These are phyloP conservation scores for Naematelia encephala DNA, from an alignment of 768 basidiomycete genomes.

Conservation along the genomic window DNA sequence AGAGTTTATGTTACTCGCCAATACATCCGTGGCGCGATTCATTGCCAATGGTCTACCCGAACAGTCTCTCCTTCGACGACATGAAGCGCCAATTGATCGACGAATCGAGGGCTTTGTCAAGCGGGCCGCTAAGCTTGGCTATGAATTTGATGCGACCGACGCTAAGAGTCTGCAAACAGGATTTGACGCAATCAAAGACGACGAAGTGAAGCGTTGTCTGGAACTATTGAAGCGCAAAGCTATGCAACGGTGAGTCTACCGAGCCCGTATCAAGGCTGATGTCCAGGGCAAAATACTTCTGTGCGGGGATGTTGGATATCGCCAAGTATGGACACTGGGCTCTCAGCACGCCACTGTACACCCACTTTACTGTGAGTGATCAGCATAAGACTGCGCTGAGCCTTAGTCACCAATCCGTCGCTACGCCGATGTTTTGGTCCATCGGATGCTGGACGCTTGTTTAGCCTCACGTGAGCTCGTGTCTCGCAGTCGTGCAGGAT, in stretches of 20 bases:
- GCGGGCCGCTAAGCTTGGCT: constrained; percentile 78
- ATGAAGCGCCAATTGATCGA: constrained; percentile 87
- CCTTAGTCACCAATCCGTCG: constrained; percentile 61
- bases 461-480: constrained; percentile 52
- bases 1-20: constrained; percentile 96
- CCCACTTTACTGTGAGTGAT: constrained; percentile 49
- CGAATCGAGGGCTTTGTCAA: constrained; percentile 75
- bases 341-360: constrained; percentile 84
- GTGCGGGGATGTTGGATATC: constrained; percentile 97
- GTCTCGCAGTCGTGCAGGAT: background rate
- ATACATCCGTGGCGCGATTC: constrained; percentile 84
- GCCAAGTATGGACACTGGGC: constrained; percentile 95
- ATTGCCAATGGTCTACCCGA: constrained; percentile 92
- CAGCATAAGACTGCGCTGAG: background rate
- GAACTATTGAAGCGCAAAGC: constrained; percentile 82
- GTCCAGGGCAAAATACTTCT: constrained; percentile 89
- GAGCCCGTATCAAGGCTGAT: constrained; percentile 7
- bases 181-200: constrained; percentile 69
- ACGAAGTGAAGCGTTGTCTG: constrained; percentile 70
- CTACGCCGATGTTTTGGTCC: constrained; percentile 82
- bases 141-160: constrained; percentile 73
- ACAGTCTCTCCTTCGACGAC: constrained; percentile 91
- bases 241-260: constrained; percentile 61
- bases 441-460: constrained; percentile 91
- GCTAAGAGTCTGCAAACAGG: constrained; percentile 80